phyloP scores from a whole-genome alignment of 371 early-diverging fungal species.

The Catenaria anguillulae region DNA sequence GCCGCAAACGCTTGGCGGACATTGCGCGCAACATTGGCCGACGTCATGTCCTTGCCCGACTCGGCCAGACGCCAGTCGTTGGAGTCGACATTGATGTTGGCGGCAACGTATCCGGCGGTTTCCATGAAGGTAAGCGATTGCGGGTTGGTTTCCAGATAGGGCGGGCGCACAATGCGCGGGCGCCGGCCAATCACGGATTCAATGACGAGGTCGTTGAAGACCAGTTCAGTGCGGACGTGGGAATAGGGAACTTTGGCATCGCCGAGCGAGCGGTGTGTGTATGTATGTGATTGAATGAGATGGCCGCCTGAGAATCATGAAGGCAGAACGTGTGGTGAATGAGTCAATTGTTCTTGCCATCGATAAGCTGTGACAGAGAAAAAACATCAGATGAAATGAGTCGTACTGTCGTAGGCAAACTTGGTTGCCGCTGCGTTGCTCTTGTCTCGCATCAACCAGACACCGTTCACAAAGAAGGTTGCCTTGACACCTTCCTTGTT shows the following conservation, averaged over 20 bases:
- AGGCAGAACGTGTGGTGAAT: too few species aligned
- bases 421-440: background rate
- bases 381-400: too few species aligned
- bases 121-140: background rate
- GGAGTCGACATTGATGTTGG: background rate
- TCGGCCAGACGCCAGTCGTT: background rate
- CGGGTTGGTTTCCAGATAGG: background rate
- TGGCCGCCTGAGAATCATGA: background rate
- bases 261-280: background rate
- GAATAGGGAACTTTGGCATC: background rate
- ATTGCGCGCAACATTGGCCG: too few species aligned
- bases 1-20: too few species aligned
- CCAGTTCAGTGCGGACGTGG: background rate
- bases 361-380: background rate
- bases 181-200: background rate
- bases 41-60: too few species aligned
- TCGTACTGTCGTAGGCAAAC: too few species aligned
- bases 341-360: background rate
- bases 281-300: background rate
- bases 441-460: background rate
- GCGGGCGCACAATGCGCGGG: conserved; percentile 1
- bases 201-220: background rate
- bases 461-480: background rate
- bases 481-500: background rate
- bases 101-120: background rate